Percentiles rank a stretch among this genome's conserved stretches.
These are phyloP conservation scores for Glebionis coronaria DNA, from an alignment of 129 eudicot species.

Conservation along the genomic window DNA sequence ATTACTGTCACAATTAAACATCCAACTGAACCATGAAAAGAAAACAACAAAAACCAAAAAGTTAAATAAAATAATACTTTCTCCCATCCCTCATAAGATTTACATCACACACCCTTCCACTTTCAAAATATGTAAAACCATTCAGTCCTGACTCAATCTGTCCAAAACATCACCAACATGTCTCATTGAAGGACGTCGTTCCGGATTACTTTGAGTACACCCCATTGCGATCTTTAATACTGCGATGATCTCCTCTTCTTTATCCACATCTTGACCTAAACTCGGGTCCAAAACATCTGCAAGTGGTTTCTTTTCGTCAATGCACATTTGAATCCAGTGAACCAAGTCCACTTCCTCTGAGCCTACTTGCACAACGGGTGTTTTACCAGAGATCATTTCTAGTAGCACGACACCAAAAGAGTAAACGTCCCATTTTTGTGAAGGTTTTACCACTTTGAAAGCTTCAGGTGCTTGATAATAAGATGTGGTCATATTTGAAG, in stretches of 20 bases:
- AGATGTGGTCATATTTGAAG: constrained; percentile 20
- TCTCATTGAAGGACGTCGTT: constrained; percentile 88
- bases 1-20: constrained; percentile 8
- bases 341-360: constrained; percentile 74
- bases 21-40: constrained; percentile 19
- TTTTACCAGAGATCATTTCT: constrained; percentile 76
- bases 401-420: constrained; percentile 80
- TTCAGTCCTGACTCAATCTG: constrained; percentile 43
- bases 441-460: constrained; percentile 82
- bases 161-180: constrained; percentile 72
- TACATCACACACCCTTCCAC: constrained; percentile 34
- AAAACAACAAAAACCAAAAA: constrained; percentile 4
- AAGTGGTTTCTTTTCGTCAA: constrained; percentile 90
- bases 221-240: constrained; percentile 89
- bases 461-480: constrained; percentile 95
- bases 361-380: constrained; percentile 71
- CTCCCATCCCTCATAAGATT: constrained; percentile 22
- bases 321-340: constrained; percentile 83
- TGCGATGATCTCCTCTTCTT: constrained; percentile 83
- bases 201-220: constrained; percentile 76
- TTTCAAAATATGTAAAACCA: constrained; percentile 21
- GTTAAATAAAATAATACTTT: constrained; percentile 19
- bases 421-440: constrained; percentile 96
- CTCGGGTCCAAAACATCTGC: constrained; percentile 75
- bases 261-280: constrained; percentile 65